These are phyloP conservation scores for Calonectria crousiana DNA, from an alignment of 2,329 filamentous ascomycete species.

Conservation along the genomic window DNA sequence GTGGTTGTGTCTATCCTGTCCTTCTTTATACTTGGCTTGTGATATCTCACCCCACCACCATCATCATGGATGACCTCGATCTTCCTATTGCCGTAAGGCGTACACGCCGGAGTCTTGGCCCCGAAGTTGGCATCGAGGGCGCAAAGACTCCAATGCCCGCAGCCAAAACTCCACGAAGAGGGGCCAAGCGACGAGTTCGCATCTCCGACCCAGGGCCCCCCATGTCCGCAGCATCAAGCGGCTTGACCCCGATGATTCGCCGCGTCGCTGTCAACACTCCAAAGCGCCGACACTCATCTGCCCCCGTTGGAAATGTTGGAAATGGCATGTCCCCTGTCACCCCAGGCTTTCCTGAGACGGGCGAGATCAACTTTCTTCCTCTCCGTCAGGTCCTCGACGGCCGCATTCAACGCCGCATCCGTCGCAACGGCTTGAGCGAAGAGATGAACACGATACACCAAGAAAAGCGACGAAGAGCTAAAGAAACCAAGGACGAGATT, in stretches of 20 bases:
- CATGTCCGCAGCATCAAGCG: constrained; percentile 54
- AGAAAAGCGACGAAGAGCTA: constrained; percentile 57
- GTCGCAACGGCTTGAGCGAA: constrained; percentile 68
- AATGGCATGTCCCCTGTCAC: constrained; percentile 30
- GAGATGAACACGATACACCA: constrained; percentile 66
- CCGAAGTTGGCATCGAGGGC: constrained; percentile 41
- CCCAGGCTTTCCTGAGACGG: constrained; percentile 46
- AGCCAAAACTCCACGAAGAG: constrained; percentile 47
- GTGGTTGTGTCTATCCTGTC: background rate
- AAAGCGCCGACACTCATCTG: constrained; percentile 60
- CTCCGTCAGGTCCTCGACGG: constrained; percentile 69
- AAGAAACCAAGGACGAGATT: constrained; percentile 60
- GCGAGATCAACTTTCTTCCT: constrained; percentile 55
- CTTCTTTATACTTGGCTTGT: constrained; percentile 10
- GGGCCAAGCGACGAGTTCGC: constrained; percentile 63
- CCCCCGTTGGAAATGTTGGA: constrained; percentile 47
- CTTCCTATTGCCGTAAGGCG: constrained; percentile 69
- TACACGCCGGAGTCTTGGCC: constrained; percentile 58
- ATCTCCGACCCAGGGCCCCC: constrained; percentile 69
- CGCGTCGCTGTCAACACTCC: constrained; percentile 60
- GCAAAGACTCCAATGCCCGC: constrained; percentile 25
- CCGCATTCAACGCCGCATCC: constrained; percentile 67
- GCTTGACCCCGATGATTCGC: constrained; percentile 70
- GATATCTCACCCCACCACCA: background rate
- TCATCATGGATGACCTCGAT: constrained; percentile 54